Evolutionary conservation across 192 early-diverging fungal genomes (phyloP).

Genomic region (Coemansia sp.): DNA sequence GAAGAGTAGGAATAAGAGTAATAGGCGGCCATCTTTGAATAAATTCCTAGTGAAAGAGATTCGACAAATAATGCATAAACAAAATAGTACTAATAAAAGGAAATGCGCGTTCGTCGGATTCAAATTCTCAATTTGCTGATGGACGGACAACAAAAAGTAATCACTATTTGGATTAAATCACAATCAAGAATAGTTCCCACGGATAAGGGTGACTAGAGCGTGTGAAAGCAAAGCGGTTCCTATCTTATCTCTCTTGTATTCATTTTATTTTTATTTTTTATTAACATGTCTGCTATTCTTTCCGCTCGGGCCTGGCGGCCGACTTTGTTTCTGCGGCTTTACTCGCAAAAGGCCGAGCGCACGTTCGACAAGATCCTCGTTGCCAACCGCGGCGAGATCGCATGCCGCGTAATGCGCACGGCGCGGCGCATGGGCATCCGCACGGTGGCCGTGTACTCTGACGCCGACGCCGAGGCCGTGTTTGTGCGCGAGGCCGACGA

Average conservation of each 20-base stretch:
- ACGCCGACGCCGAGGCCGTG: constrained; percentile 83
- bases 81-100: no score
- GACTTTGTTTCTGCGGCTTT: not conserved
- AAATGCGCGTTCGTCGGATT: no score
- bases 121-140: no score
- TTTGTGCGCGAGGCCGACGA: constrained; percentile 91
- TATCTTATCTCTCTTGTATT: not conserved
- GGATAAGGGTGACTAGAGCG: not conserved
- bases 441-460: constrained; percentile 94
- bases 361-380: constrained; percentile 91
- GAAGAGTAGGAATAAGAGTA: constrained; percentile 10
- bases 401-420: constrained; percentile 88
- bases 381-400: constrained; percentile 97
- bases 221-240: not conserved
- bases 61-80: no score
- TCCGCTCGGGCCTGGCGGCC: not conserved
- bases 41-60: no score
- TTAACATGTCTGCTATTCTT: not conserved
- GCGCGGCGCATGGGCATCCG: constrained; percentile 93
- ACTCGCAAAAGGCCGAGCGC: not conserved
- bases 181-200: not conserved
- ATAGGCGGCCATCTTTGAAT: no score
- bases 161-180: not conserved
- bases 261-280: not conserved
- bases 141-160: no score